Evolutionary conservation across 179 eudicot species (phyloP).

Genomic region (Beta corolliflora): DNA sequence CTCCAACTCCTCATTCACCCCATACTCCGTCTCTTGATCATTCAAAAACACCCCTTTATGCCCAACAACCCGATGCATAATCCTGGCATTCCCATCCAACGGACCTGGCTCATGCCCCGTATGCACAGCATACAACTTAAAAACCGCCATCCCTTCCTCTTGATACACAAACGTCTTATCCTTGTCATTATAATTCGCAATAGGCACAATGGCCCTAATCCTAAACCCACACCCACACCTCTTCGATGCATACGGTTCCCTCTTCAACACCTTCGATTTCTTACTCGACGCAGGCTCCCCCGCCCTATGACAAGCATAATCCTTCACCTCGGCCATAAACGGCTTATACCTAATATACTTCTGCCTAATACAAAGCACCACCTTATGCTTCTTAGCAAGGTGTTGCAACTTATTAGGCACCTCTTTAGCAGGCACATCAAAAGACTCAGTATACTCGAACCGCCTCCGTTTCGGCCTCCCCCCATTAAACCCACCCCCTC

Average conservation of each 20-base stretch:
- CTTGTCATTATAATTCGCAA: slow-evolving; percentile 84
- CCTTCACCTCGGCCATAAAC: slow-evolving; percentile 97
- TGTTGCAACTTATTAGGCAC: slow-evolving; percentile 66
- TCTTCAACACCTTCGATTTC: slow-evolving; percentile 64
- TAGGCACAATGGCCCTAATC: slow-evolving; percentile 93
- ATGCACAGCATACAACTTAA: slow-evolving; percentile 94
- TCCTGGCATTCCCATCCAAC: slow-evolving; percentile 95
- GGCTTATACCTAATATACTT: slow-evolving; percentile 97
- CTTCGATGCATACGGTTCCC: slow-evolving; percentile 91
- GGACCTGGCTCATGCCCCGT: slow-evolving; percentile 98
- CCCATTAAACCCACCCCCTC: slow-evolving; percentile 21
- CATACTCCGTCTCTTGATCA: slow-evolving; percentile 76
- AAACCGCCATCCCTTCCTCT: slow-evolving; percentile 91
- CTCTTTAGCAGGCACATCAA: slow-evolving; percentile 86
- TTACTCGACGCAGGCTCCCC: slow-evolving; percentile 84
- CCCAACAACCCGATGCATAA: slow-evolving; percentile 92
- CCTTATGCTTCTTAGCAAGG: slow-evolving; percentile 83
- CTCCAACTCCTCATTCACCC: slow-evolving; percentile 74
- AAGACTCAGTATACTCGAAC: slow-evolving; percentile 87
- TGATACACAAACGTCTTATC: slow-evolving; percentile 94
- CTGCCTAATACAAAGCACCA: slow-evolving; percentile 89
- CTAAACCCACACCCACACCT: slow-evolving; percentile 96
- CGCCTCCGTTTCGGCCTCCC: slow-evolving; percentile 66
- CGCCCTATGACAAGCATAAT: slow-evolving; percentile 92
- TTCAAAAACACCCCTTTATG: slow-evolving; percentile 69